Evolutionary conservation across 768 basidiomycete species (phyloP).

Genomic region (Leccinum ochraceum): DNA sequence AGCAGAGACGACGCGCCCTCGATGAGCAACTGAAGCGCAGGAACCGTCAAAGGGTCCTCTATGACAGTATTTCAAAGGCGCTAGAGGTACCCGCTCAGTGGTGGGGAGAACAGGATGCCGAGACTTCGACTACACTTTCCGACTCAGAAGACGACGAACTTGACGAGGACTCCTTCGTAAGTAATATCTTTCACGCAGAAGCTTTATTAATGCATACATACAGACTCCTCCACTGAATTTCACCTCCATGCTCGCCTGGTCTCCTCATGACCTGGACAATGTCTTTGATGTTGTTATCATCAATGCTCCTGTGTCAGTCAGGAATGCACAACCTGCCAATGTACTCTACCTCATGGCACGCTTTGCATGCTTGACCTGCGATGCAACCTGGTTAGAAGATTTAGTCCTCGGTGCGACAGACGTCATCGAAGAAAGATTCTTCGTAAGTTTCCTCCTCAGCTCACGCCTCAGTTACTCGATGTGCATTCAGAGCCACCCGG

Average conservation of each 20-base stretch:
- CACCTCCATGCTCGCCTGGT: conserved; percentile 91
- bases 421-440: conserved; percentile 88
- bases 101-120: conserved; percentile 59
- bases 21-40: conserved; percentile 60
- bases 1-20: conserved; percentile 57
- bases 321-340: conserved; percentile 87
- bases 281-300: conserved; percentile 84
- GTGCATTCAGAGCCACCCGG: conserved; percentile 63
- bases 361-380: conserved; percentile 91
- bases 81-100: conserved; percentile 60
- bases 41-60: conserved; percentile 53
- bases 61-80: conserved; percentile 56
- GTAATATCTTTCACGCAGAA: conserved; percentile 13
- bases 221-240: conserved; percentile 78
- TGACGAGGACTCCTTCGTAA: conserved; percentile 51
- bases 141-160: conserved; percentile 54
- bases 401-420: conserved; percentile 89
- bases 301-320: conserved; percentile 67
- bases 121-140: conserved; percentile 44
- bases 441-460: conserved; percentile 56
- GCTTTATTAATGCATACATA: conserved; percentile 11
- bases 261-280: conserved; percentile 71
- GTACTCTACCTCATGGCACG: conserved; percentile 86
- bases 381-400: conserved; percentile 91
- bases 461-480: conserved; percentile 14